A percentile compares a stretch with the other conserved stretches of the same genome.
Conservation (phyloP, 1,284 basidiomycete genomes). For the Malassezia obtusa region DNA sequence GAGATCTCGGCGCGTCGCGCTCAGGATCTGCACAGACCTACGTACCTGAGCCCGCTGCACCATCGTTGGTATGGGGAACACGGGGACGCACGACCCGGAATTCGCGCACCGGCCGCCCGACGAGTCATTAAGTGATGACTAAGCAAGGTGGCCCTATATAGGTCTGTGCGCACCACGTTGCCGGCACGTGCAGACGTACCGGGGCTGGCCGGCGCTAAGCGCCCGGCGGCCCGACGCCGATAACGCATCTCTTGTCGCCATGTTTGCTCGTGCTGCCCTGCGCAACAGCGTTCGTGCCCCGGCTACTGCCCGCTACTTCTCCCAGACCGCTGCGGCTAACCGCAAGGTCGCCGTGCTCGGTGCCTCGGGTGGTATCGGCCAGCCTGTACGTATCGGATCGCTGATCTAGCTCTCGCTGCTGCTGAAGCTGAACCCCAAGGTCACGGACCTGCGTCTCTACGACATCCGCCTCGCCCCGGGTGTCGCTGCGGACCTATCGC, state of each 20-base stretch:
- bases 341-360: constrained; percentile 82
- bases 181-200: constrained; percentile 4
- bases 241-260: constrained; percentile 6
- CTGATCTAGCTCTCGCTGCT: constrained; percentile 60
- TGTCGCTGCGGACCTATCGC: constrained; percentile 54
- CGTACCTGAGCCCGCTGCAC: neutral
- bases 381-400: constrained; percentile 48
- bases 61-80: neutral
- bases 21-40: neutral
- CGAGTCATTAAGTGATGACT: neutral
- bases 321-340: constrained; percentile 62
- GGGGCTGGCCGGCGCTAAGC: neutral
- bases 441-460: constrained; percentile 56
- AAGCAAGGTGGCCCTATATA: neutral
- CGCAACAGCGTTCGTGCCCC: constrained; percentile 24
- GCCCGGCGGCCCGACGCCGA: neutral
- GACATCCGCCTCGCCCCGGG: constrained; percentile 46
- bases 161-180: constrained; percentile 1
- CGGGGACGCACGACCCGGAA: too few relatives aligned
- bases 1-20: neutral
- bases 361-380: constrained; percentile 73
- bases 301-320: constrained; percentile 59
- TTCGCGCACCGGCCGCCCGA: too few relatives aligned
- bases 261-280: constrained; percentile 32
- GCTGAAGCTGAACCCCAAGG: constrained; percentile 73